Conservation (phyloP, 2,329 filamentous ascomycete species). For the Bipolaris sorokiniana region DNA sequence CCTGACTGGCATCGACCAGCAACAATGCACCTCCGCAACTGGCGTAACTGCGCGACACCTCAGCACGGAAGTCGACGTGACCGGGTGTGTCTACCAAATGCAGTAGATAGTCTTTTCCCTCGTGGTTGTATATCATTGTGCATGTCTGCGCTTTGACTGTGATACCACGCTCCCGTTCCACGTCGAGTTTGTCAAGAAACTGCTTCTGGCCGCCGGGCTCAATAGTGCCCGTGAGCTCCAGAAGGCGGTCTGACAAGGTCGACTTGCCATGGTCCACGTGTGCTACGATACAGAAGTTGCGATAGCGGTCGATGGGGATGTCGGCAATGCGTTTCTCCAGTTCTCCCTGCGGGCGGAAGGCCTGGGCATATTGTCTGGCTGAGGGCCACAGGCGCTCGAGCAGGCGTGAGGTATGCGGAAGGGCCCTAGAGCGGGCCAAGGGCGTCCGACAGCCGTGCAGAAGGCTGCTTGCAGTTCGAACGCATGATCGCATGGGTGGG, state of each 20-base stretch:
- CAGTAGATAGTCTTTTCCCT: slow-evolving; percentile 86
- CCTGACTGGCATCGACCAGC: slow-evolving; percentile 94
- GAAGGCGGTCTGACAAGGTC: slow-evolving; percentile 87
- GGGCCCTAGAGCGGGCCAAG: slow-evolving; percentile 29
- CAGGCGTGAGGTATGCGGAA: slow-evolving; percentile 14
- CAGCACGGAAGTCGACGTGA: slow-evolving; percentile 96
- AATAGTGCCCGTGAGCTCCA: slow-evolving; percentile 95
- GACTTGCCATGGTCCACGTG: slow-evolving; percentile 99
- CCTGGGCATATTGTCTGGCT: slow-evolving; percentile 43
- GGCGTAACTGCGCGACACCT: slow-evolving; percentile 94
- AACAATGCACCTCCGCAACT: slow-evolving; percentile 89
- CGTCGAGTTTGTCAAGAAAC: slow-evolving; percentile 94
- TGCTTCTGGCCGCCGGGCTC: slow-evolving; percentile 86
- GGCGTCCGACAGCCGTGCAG: slow-evolving; percentile 46
- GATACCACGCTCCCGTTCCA: slow-evolving; percentile 93
- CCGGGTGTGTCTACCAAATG: slow-evolving; percentile 97
- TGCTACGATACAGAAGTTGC: slow-evolving; percentile 98
- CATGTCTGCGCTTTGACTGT: slow-evolving; percentile 99
- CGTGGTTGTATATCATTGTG: slow-evolving; percentile 92
- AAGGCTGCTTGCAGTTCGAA: slow-evolving; percentile 52
- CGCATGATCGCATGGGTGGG: slow-evolving; percentile 59
- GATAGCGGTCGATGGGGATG: slow-evolving; percentile 78
- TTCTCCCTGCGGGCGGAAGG: slow-evolving; percentile 53
- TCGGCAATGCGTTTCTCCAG: slow-evolving; percentile 70
- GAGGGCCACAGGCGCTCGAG: slow-evolving; percentile 41